Percentiles rank a stretch among this genome's conserved stretches.
Conservation (phyloP, 306 rosid genomes). For the Carpinus viminea region DNA sequence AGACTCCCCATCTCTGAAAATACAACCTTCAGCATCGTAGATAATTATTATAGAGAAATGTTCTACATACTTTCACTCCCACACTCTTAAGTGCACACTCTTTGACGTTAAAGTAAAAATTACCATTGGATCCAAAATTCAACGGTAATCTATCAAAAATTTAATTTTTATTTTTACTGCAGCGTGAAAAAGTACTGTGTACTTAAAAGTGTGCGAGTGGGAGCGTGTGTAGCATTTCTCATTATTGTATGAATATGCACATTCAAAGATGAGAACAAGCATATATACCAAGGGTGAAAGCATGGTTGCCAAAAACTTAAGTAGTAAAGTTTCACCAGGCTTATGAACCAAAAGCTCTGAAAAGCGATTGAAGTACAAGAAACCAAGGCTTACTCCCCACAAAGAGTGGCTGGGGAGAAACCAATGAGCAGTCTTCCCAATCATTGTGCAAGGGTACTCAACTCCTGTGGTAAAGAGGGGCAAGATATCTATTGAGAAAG, state of each 20-base stretch:
- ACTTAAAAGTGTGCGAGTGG: too few species aligned
- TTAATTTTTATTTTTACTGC: too few species aligned
- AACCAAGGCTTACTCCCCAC: slow-evolving; percentile 40
- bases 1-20: slow-evolving; percentile 51
- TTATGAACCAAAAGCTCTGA: slow-evolving; percentile 52
- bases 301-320: slow-evolving; percentile 38
- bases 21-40: background rate
- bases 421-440: slow-evolving; percentile 48
- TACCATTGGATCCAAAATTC: too few species aligned
- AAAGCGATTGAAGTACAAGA: slow-evolving; percentile 45
- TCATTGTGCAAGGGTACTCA: slow-evolving; percentile 45
- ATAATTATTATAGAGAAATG: background rate
- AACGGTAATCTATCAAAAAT: too few species aligned
- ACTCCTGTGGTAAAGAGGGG: slow-evolving; percentile 29
- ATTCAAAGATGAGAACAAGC: background rate
- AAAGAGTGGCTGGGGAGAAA: slow-evolving; percentile 23
- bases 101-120: too few species aligned
- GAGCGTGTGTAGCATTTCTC: too few species aligned
- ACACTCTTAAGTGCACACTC: too few species aligned
- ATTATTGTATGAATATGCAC: background rate
- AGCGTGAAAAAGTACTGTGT: too few species aligned
- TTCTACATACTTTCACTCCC: too few species aligned
- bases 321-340: slow-evolving; percentile 47
- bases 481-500: too few species aligned
- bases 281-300: slow-evolving; percentile 66